Base-by-base conservation (phyloP, 2,329 filamentous ascomycete genomes). In the Cytospora mali region DNA sequence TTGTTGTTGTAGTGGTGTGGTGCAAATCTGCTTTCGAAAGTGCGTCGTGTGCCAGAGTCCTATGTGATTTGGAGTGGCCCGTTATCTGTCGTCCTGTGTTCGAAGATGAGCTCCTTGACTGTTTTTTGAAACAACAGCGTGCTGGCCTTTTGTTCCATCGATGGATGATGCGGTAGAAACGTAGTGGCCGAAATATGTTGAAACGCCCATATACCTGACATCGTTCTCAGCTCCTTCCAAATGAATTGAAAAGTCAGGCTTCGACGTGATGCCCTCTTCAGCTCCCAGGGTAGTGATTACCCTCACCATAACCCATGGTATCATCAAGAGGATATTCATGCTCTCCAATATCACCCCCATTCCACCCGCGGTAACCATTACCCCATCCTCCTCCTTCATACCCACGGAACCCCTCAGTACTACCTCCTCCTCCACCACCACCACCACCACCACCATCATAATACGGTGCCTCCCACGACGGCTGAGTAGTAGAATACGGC, bases 261-360 rank as follows among this genome's bases (percentile, higher is more conserved):
- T 16, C 18, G 16, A 16, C 39, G 1, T 2, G 18, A 21, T n/a
- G 25, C 27, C 18, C 3, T 6, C 51, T 18, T 60, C 58, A 60
- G 10, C 58, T 39, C 5, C 48, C 58, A 4, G 50, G 39, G 39
- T 60, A 60, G 2, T 60, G 58, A 18, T 60, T 54, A 28, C 48
- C 50, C 58, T 54, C 50, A 1, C 53, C 42, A 27, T 60, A 52
- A 0, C 21, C 53, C 14, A 27, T 48, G 1, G 28, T 25, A 9
- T 6, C 42, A 10, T 52, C 27, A 11, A 14, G 0, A 7, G 56
- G 56, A 21, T 60, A 60, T 3, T 60, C 58, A 7, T 60, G 58
- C 58, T 60, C 58, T 28, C 46, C 58, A 23, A 60, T 60, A 27
- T 16, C 29, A n/a, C 54, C 50, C 6, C 58, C 58, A 13, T 54